These are phyloP conservation scores for Aegilops speltoides DNA, from an alignment of 176 grass and related monocot genomes.

Conservation along the genomic window DNA sequence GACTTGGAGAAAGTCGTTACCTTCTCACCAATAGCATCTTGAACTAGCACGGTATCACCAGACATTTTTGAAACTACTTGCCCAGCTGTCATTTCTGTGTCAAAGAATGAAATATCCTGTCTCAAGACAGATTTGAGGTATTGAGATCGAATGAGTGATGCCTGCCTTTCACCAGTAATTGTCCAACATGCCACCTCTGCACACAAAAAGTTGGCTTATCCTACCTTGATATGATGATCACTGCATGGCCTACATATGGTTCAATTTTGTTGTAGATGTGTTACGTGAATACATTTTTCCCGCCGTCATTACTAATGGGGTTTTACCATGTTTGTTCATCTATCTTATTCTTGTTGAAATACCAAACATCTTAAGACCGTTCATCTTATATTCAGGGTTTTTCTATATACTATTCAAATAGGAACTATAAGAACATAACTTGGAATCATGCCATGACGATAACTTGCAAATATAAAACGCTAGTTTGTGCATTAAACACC, in stretches of 20 bases:
- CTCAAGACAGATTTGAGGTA: slow-evolving; percentile 66
- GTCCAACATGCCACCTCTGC: slow-evolving; percentile 81
- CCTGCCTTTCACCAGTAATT: slow-evolving; percentile 70
- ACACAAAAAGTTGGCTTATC: not conserved
- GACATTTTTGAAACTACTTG: slow-evolving; percentile 56
- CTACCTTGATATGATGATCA: not conserved
- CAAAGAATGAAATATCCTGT: slow-evolving; percentile 71
- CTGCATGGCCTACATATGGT: not conserved
- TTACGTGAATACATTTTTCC: too few species aligned
- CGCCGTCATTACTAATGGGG: not conserved
- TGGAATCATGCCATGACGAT: too few species aligned
- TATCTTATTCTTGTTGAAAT: not conserved
- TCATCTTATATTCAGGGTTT: too few species aligned
- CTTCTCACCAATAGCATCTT: slow-evolving; percentile 74
- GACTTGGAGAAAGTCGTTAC: slow-evolving; percentile 10
- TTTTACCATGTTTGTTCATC: not conserved
- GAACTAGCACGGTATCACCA: slow-evolving; percentile 50
- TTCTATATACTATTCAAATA: too few species aligned
- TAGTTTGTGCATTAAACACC: too few species aligned
- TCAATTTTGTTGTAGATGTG: not conserved
- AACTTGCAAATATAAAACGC: too few species aligned
- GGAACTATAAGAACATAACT: too few species aligned
- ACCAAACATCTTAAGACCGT: too few species aligned
- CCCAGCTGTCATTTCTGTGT: slow-evolving; percentile 62
- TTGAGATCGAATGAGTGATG: slow-evolving; percentile 46